These are phyloP conservation scores for Trichophyton simii DNA, from an alignment of 2,329 filamentous ascomycete genomes.

Conservation along the genomic window DNA sequence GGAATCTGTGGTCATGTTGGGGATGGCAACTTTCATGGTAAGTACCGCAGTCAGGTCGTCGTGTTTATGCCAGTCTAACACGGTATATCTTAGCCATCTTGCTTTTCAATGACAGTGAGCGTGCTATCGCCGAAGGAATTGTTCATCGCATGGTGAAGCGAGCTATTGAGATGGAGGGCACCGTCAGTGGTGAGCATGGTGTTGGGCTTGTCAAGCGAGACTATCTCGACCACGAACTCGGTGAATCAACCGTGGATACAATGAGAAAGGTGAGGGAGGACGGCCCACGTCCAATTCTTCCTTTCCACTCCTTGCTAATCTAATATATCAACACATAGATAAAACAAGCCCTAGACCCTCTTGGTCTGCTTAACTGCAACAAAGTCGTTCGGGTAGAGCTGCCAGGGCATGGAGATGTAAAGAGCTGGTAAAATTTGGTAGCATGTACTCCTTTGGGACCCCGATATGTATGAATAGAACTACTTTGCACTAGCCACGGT, in stretches of 20 bases:
- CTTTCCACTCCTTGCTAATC: constrained; percentile 12
- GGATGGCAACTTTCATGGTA: constrained; percentile 61
- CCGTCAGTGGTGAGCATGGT: constrained; percentile 60
- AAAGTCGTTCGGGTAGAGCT: constrained; percentile 49
- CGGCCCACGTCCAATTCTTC: neutral
- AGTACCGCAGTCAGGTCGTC: constrained; percentile 13
- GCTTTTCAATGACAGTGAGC: constrained; percentile 48
- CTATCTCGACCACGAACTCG: constrained; percentile 50
- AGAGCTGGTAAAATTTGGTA: constrained; percentile 29
- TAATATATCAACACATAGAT: constrained; percentile 29
- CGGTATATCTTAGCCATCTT: constrained; percentile 41
- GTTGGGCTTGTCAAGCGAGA: constrained; percentile 59
- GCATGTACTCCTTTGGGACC: too few species aligned
- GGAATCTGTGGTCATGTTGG: constrained; percentile 63
- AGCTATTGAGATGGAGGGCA: constrained; percentile 58
- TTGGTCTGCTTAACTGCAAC: constrained; percentile 53
- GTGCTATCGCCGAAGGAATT: constrained; percentile 43
- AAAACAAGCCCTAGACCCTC: constrained; percentile 53
- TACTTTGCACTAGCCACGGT: neutral
- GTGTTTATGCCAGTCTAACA: constrained; percentile 2
- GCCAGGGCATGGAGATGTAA: constrained; percentile 38
- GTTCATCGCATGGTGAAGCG: constrained; percentile 59
- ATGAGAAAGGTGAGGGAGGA: constrained; percentile 49
- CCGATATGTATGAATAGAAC: neutral
- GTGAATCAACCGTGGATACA: constrained; percentile 47